These are phyloP conservation scores for Ogataea corticis DNA, from an alignment of 805 yeast genomes.

Conservation along the genomic window DNA sequence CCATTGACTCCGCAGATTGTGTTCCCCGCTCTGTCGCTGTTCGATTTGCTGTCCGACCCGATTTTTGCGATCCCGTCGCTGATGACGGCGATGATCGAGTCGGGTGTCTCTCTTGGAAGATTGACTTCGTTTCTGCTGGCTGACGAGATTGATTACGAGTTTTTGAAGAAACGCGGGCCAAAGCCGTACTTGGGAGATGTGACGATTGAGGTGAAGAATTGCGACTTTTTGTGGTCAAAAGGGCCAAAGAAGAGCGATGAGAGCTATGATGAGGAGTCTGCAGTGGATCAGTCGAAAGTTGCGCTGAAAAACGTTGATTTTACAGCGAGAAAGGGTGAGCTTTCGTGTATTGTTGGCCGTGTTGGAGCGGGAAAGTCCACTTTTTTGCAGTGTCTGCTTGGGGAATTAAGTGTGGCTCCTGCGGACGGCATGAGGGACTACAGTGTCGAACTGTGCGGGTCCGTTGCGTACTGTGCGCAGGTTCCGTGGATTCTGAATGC, in stretches of 20 bases:
- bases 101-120: slow-evolving; percentile 58
- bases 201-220: slow-evolving; percentile 46
- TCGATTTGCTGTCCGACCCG: slow-evolving; percentile 59
- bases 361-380: slow-evolving; percentile 73
- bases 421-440: slow-evolving; percentile 27
- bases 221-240: slow-evolving; percentile 53
- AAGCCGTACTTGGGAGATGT: slow-evolving; percentile 29
- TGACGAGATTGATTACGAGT: slow-evolving; percentile 40
- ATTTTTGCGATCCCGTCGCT: slow-evolving; percentile 58
- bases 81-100: slow-evolving; percentile 57
- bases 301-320: slow-evolving; percentile 53
- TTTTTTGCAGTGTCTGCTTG: slow-evolving; percentile 52
- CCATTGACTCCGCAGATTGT: slow-evolving; percentile 69
- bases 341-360: slow-evolving; percentile 63
- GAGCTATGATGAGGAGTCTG: slow-evolving; percentile 43
- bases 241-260: slow-evolving; percentile 16
- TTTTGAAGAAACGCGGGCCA: slow-evolving; percentile 30
- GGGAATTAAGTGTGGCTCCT: slow-evolving; percentile 47
- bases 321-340: slow-evolving; percentile 49
- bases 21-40: slow-evolving; percentile 65
- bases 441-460: slow-evolving; percentile 37
- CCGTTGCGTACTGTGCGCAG: slow-evolving; percentile 63
- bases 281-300: slow-evolving; percentile 34
- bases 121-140: slow-evolving; percentile 48
- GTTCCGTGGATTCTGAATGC: slow-evolving; percentile 98